These are phyloP conservation scores for Pisolithus thermaeus DNA, from an alignment of 1,284 basidiomycete genomes.

Conservation along the genomic window DNA sequence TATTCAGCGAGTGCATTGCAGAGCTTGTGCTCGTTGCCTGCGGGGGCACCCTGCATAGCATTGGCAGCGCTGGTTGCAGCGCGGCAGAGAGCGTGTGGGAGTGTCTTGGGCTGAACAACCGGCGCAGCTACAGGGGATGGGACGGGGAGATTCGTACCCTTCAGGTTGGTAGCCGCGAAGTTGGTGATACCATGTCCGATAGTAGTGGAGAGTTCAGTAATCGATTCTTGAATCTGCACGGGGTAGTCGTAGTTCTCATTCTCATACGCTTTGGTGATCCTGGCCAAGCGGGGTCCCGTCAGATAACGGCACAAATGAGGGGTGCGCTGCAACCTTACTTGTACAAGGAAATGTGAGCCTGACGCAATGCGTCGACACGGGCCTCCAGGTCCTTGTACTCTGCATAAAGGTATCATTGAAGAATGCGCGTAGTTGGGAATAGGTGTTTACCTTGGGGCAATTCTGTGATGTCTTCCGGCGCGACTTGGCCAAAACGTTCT, in stretches of 20 bases:
- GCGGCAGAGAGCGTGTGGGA: slow-evolving; percentile 88
- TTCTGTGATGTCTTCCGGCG: slow-evolving; percentile 93
- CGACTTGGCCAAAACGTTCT: slow-evolving; percentile 86
- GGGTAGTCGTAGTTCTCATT: slow-evolving; percentile 88
- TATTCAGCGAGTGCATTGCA: slow-evolving; percentile 77
- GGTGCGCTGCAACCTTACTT: slow-evolving; percentile 46
- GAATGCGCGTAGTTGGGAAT: slow-evolving; percentile 4
- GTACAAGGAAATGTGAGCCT: slow-evolving; percentile 74
- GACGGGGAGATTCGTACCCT: slow-evolving; percentile 82
- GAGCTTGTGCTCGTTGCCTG: slow-evolving; percentile 58
- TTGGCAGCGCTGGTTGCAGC: slow-evolving; percentile 71
- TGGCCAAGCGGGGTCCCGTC: slow-evolving; percentile 24
- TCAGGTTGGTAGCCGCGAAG: slow-evolving; percentile 86
- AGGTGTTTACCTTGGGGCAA: slow-evolving; percentile 65
- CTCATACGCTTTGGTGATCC: slow-evolving; percentile 84
- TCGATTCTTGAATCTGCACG: slow-evolving; percentile 69
- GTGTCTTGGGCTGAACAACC: slow-evolving; percentile 79
- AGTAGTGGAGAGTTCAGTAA: slow-evolving; percentile 65
- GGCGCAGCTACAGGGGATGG: slow-evolving; percentile 59
- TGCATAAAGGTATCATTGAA: slow-evolving; percentile 30
- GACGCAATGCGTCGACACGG: slow-evolving; percentile 88
- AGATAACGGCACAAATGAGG: slow-evolving; percentile 1
- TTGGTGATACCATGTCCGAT: slow-evolving; percentile 77
- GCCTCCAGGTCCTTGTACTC: slow-evolving; percentile 96
- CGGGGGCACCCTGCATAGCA: slow-evolving; percentile 42